A percentile compares a stretch with the other conserved stretches of the same genome.
phyloP scores from a whole-genome alignment of 1,139 yeast genomes.

The Yarrowia galli region DNA sequence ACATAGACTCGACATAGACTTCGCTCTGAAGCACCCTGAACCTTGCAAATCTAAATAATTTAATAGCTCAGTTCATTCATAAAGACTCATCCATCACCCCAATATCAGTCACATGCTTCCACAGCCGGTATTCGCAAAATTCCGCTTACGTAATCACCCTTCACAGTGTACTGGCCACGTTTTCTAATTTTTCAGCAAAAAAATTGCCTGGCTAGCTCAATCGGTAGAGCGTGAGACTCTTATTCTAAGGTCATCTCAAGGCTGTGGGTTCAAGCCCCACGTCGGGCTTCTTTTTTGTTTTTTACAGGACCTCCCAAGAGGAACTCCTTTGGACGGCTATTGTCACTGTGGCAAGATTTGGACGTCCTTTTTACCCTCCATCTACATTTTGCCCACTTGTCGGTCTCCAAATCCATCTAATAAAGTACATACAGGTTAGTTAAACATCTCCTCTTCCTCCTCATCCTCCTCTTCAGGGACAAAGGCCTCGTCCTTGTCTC shows the following conservation, averaged over 20 bases:
- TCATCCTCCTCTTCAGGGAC: slow-evolving; percentile 17
- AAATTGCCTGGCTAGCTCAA: slow-evolving; percentile 36
- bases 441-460: slow-evolving; percentile 19
- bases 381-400: too few species aligned
- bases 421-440: slow-evolving; percentile 12
- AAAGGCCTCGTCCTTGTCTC: slow-evolving; percentile 16
- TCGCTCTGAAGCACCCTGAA: too few species aligned
- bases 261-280: slow-evolving; percentile 39
- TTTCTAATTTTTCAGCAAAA: neutral
- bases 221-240: slow-evolving; percentile 38
- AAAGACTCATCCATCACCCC: too few species aligned
- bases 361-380: too few species aligned
- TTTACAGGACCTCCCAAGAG: too few species aligned
- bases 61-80: too few species aligned
- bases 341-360: too few species aligned
- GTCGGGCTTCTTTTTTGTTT: slow-evolving; percentile 14
- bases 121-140: neutral
- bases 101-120: too few species aligned
- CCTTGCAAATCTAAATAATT: too few species aligned
- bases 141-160: neutral
- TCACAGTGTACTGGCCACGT: neutral
- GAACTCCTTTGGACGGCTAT: too few species aligned
- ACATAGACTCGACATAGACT: neutral
- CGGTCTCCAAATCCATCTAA: too few species aligned
- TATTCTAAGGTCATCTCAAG: slow-evolving; percentile 20